These are phyloP conservation scores for Pseudomassariella vexata DNA, from an alignment of 2,329 filamentous ascomycete genomes.

Conservation along the genomic window DNA sequence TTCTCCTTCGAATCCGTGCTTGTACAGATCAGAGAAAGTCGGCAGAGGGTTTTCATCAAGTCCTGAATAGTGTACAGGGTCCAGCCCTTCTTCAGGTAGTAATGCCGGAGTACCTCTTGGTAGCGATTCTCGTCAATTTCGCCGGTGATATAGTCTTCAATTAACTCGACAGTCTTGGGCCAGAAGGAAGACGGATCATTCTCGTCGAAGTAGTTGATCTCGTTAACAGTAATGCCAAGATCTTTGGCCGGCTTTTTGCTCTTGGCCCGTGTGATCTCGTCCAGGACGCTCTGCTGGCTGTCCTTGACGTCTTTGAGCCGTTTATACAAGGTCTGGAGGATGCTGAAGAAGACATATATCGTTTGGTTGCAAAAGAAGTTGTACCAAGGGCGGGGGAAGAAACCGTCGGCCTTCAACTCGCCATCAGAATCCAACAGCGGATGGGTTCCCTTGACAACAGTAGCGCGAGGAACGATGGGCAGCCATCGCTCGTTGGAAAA, in stretches of 20 bases:
- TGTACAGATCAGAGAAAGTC: conserved; percentile 77
- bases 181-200: conserved; percentile 67
- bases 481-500: conserved; percentile 60
- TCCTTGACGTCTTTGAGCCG: conserved; percentile 80
- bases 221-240: conserved; percentile 76
- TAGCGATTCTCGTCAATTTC: conserved; percentile 78
- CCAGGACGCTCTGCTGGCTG: conserved; percentile 65
- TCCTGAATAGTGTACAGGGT: conserved; percentile 91
- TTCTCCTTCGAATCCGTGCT: conserved; percentile 87
- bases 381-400: conserved; percentile 74
- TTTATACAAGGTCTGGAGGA: conserved; percentile 87
- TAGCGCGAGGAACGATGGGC: conserved; percentile 52
- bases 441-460: conserved; percentile 48
- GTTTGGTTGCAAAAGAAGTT: conserved; percentile 89
- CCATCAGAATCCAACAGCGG: conserved; percentile 52
- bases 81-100: conserved; percentile 88
- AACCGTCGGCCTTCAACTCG: conserved; percentile 69
- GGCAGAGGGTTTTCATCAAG: conserved; percentile 73
- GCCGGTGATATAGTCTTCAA: conserved; percentile 78
- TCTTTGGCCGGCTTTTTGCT: conserved; percentile 75
- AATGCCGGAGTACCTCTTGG: conserved; percentile 86
- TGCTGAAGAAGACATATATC: conserved; percentile 90
- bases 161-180: conserved; percentile 74
- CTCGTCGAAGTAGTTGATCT: conserved; percentile 71
- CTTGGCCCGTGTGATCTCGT: conserved; percentile 68